Percentiles rank a stretch among this genome's conserved stretches.
Evolutionary conservation across 176 grass and related monocot genomes (phyloP).

Genomic region (Stipa capillata): DNA sequence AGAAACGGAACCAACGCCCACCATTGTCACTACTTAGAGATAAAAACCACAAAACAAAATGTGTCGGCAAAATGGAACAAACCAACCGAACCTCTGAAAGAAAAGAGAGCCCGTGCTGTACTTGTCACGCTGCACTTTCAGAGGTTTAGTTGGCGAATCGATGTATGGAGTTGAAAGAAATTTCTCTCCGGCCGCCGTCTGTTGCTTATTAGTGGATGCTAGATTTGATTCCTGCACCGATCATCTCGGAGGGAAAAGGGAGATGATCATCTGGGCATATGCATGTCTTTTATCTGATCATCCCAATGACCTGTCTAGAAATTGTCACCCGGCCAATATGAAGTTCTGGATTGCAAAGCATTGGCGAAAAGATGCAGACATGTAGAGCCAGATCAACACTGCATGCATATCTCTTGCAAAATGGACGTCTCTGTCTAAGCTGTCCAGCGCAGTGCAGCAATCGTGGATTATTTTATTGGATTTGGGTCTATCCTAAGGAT

Average conservation of each 20-base stretch:
- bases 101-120: background rate
- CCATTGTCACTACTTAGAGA: no score
- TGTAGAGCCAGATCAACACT: background rate
- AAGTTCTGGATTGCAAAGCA: background rate
- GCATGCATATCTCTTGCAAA: background rate
- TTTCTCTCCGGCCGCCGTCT: slow-evolving; percentile 9
- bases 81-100: background rate
- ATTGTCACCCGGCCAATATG: background rate
- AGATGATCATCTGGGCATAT: slow-evolving; percentile 1
- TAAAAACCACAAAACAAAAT: no score
- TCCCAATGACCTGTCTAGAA: no score
- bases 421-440: slow-evolving; percentile 22
- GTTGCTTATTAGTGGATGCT: slow-evolving; percentile 13
- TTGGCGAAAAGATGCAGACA: background rate
- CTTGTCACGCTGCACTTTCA: slow-evolving; percentile 35
- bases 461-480: background rate
- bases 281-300: background rate
- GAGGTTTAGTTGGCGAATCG: background rate
- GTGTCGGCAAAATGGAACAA: slow-evolving; percentile 26
- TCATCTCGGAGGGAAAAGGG: slow-evolving; percentile 20
- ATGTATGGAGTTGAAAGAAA: slow-evolving; percentile 28
- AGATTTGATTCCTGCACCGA: slow-evolving; percentile 31
- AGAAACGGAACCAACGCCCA: slow-evolving; percentile 20
- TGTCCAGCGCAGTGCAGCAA: background rate
- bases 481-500: background rate